A percentile compares a stretch with the other conserved stretches of the same genome.
Evolutionary conservation across 2,329 filamentous ascomycete genomes (phyloP).

Genomic region (Ambrosiella cleistominuta): DNA sequence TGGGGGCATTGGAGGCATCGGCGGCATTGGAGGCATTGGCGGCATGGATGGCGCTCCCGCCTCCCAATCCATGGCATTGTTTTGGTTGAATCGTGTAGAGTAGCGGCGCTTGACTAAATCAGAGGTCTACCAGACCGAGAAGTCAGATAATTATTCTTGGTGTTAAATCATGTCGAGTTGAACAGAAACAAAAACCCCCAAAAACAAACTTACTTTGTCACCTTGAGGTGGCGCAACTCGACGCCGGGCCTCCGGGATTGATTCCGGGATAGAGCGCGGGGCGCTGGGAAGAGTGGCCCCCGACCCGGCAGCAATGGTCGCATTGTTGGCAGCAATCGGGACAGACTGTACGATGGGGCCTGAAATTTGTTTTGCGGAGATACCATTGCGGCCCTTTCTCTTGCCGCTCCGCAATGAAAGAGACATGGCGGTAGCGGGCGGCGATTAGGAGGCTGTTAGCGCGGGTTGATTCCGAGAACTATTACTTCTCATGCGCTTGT

Average conservation of each 20-base stretch:
- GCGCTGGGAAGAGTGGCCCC: slow-evolving; percentile 10
- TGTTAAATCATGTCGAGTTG: background rate
- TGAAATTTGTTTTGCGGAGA: slow-evolving; percentile 47
- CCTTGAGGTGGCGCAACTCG: slow-evolving; percentile 34
- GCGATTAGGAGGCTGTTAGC: background rate
- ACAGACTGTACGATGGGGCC: slow-evolving; percentile 38
- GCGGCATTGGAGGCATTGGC: slow-evolving; percentile 14
- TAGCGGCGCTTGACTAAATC: slow-evolving; percentile 91
- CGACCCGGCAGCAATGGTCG: slow-evolving; percentile 16
- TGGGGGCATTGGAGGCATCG: slow-evolving; percentile 6
- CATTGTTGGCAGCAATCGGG: slow-evolving; percentile 16
- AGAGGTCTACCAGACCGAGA: slow-evolving; percentile 33
- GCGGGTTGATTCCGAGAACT: background rate
- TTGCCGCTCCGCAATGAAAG: slow-evolving; percentile 44
- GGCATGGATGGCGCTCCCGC: slow-evolving; percentile 43
- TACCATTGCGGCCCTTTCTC: slow-evolving; percentile 45
- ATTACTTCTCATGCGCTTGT: background rate
- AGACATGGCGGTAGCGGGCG: slow-evolving; percentile 29
- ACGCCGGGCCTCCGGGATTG: slow-evolving; percentile 22
- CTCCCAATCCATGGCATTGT: slow-evolving; percentile 48
- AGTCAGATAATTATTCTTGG: background rate
- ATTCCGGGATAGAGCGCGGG: slow-evolving; percentile 7
- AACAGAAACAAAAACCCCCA: background rate
- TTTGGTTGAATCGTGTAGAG: slow-evolving; percentile 75
- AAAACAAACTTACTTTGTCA: slow-evolving; percentile 31